Evolutionary conservation across 148 eudicot genomes (phyloP).

Genomic region (Simmondsia chinensis): DNA sequence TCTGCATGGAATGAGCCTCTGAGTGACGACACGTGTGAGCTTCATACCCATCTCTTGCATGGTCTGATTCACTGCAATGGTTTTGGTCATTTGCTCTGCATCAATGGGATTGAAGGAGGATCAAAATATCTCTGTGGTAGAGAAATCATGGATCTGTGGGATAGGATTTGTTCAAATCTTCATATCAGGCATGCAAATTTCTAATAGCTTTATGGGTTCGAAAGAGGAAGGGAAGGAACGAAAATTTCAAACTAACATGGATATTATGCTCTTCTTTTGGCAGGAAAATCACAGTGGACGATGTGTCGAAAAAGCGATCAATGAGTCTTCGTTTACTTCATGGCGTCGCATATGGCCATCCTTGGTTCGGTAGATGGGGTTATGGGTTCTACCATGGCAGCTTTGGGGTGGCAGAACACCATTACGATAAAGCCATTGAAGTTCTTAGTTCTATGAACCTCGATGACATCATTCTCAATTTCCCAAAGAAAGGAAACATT

Average conservation of each 20-base stretch:
- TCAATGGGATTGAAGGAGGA: constrained; percentile 82
- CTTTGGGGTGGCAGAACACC: constrained; percentile 52
- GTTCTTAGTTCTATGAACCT: constrained; percentile 47
- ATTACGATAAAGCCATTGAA: constrained; percentile 52
- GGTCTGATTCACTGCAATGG: constrained; percentile 91
- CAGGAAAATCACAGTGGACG: constrained; percentile 71
- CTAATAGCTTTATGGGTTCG: not conserved
- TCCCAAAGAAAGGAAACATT: constrained; percentile 4
- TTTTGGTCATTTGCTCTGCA: constrained; percentile 66
- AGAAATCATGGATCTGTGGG: constrained; percentile 90
- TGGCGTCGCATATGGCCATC: constrained; percentile 64
- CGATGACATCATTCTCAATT: constrained; percentile 27
- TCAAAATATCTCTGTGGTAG: constrained; percentile 51
- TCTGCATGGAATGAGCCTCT: constrained; percentile 66
- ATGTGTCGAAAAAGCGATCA: constrained; percentile 53
- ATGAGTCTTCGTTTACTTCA: constrained; percentile 79
- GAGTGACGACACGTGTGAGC: constrained; percentile 34
- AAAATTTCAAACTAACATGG: constrained; percentile 2
- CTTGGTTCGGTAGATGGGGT: constrained; percentile 94
- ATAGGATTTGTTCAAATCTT: constrained; percentile 70
- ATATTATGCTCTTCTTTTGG: constrained; percentile 1
- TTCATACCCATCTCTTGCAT: constrained; percentile 61
- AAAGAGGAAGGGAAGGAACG: too few species aligned
- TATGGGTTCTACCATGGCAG: constrained; percentile 67
- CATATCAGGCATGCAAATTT: constrained; percentile 37